A percentile compares a stretch with the other conserved stretches of the same genome.
These are phyloP conservation scores for Dalbergia cultrata DNA, from an alignment of 306 rosid genomes.

Conservation along the genomic window DNA sequence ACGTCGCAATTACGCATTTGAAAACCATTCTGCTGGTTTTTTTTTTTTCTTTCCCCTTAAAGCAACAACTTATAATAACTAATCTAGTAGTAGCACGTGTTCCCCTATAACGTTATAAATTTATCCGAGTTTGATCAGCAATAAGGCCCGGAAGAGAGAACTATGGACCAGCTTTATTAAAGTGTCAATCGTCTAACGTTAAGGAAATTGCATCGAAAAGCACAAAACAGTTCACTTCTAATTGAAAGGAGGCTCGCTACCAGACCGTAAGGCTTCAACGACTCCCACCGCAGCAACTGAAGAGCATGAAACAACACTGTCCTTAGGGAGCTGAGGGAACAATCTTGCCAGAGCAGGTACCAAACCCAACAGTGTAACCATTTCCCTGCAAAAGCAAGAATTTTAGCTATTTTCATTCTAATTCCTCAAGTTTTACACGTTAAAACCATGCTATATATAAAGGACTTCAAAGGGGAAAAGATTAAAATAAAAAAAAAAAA, in stretches of 20 bases:
- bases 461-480: neutral
- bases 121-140: neutral
- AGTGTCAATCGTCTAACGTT: neutral
- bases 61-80: neutral
- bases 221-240: neutral
- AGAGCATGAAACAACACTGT: constrained; percentile 8
- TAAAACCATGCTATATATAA: neutral
- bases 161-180: constrained; percentile 36
- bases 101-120: neutral
- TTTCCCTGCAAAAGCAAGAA: constrained; percentile 66
- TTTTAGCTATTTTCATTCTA: constrained; percentile 22
- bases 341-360: constrained; percentile 84
- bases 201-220: constrained; percentile 30
- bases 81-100: neutral
- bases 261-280: constrained; percentile 30
- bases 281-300: neutral
- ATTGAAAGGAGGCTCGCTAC: neutral
- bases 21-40: neutral
- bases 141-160: neutral
- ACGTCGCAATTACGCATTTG: neutral
- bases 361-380: constrained; percentile 86
- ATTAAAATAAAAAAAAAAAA: too few species aligned
- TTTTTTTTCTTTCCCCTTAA: neutral
- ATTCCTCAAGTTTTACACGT: neutral
- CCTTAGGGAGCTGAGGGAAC: constrained; percentile 65